Base-by-base conservation (phyloP, 441 rosid genomes). In the Mallotus repandus region DNA sequence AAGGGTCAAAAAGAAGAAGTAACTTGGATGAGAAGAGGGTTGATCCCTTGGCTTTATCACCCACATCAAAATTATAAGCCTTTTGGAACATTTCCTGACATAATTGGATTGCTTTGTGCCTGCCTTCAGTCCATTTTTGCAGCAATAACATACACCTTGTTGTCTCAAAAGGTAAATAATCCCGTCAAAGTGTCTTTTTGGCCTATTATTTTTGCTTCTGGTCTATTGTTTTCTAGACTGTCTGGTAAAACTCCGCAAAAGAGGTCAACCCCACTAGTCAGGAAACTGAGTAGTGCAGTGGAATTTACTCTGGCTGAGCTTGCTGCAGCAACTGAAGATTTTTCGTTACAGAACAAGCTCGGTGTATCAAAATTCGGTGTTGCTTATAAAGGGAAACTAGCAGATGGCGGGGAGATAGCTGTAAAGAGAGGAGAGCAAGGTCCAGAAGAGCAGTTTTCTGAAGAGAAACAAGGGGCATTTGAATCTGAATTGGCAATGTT, bases 391-490 rank as follows among this genome's bases (percentile, higher is more conserved):
- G 73, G 73, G 73, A 48, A 49, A 46, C 32, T 57, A 21, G 9
- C 22, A 7, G 16, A 57, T 25, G 55, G 73, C 4, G n/a, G 89
- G 4, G 92, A 91, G 58, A 96, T 94, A 11, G 97, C 92, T 2
- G 85, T 90, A 49, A 89, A 89, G 79, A 87, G 93, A 65, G 88
- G 92, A 0, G 90, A 86, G 50, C 81, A 81, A 4, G 79, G 76
- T 22, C 68, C 76, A 21, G 85, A 72, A 62, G 72, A 49, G 55
- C 90, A 84, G 58, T 71, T 81, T 64, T 53, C 56, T 16, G 91
- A 80, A 48, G 97, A 90, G 74, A 87, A 90, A 72, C 92, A 90
- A 80, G 89, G 79, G n/a, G 92, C 95, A 38, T 94, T 89, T 9
- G 89, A 87, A 2, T 88, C 97, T 0, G 97, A 92, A 63, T 68